Percentiles rank a stretch among this genome's conserved stretches.
phyloP scores from a whole-genome alignment of 805 yeast species.

The Alloascoidea hylecoeti region DNA sequence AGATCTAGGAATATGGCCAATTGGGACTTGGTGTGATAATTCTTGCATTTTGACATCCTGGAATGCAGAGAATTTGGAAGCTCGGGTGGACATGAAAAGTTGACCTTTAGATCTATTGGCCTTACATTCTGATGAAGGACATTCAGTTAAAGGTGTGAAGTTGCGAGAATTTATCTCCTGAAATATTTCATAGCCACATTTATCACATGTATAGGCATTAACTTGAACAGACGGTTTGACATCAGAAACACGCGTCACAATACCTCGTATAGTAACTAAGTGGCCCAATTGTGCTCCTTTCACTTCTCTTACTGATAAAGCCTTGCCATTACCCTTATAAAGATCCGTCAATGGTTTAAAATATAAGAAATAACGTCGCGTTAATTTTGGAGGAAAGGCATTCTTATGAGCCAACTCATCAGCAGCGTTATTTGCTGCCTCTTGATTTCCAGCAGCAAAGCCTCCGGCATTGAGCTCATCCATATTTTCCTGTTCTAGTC shows the following conservation, averaged over 20 bases:
- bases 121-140: slow-evolving; percentile 70
- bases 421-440: slow-evolving; percentile 13
- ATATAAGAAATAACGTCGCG: slow-evolving; percentile 77
- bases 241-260: slow-evolving; percentile 89
- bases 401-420: slow-evolving; percentile 21
- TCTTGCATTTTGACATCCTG: slow-evolving; percentile 95
- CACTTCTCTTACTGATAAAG: slow-evolving; percentile 81
- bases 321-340: slow-evolving; percentile 24
- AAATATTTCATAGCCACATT: slow-evolving; percentile 92
- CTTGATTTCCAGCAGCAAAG: slow-evolving; percentile 12
- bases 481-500: slow-evolving; percentile 51
- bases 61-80: slow-evolving; percentile 88
- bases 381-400: slow-evolving; percentile 72
- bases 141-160: slow-evolving; percentile 78
- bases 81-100: slow-evolving; percentile 84
- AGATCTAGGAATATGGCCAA: slow-evolving; percentile 92
- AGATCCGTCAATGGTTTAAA: slow-evolving; percentile 60
- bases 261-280: slow-evolving; percentile 83
- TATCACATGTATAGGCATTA: slow-evolving; percentile 93
- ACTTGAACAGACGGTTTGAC: slow-evolving; percentile 88
- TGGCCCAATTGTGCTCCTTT: slow-evolving; percentile 76
- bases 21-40: slow-evolving; percentile 91
- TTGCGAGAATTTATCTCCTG: slow-evolving; percentile 82
- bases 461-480: slow-evolving; percentile 40
- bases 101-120: slow-evolving; percentile 79